Evolutionary conservation across 2,329 filamentous ascomycete genomes (phyloP).

Genomic region (Ophiostoma tasmaniense): DNA sequence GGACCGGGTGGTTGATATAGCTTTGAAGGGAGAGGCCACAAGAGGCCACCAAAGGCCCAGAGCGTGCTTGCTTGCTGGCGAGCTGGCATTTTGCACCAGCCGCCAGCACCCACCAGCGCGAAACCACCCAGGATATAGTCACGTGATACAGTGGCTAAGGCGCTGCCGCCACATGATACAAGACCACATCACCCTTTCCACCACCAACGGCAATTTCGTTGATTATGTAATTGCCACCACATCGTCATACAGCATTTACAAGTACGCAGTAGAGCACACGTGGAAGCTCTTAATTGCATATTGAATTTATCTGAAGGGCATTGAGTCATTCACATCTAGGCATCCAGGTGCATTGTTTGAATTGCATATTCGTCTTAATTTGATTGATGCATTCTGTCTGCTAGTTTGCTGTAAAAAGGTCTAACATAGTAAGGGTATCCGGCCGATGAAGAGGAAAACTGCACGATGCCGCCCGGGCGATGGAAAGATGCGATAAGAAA

Average conservation of each 20-base stretch:
- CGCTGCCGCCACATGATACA: neutral
- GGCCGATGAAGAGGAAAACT: neutral
- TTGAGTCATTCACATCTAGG: neutral
- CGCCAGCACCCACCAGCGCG: neutral
- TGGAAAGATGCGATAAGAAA: neutral
- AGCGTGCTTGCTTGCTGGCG: neutral
- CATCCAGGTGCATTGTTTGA: neutral
- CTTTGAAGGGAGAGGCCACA: neutral
- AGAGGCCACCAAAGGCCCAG: neutral
- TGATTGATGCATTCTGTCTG: neutral
- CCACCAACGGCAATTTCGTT: neutral
- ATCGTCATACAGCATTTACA: neutral
- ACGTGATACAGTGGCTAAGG: neutral
- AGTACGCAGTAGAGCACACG: neutral
- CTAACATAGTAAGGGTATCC: neutral
- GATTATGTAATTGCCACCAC: neutral
- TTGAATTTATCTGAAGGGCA: neutral
- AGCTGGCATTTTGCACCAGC: neutral
- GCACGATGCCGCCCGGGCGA: neutral
- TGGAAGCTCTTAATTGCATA: neutral
- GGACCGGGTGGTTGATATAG: constrained; percentile 7
- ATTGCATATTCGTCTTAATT: neutral
- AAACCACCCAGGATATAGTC: neutral
- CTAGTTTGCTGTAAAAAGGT: neutral
- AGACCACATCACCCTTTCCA: neutral